Conservation (phyloP, 1,284 basidiomycete genomes). For the Stereum hirsutum region DNA sequence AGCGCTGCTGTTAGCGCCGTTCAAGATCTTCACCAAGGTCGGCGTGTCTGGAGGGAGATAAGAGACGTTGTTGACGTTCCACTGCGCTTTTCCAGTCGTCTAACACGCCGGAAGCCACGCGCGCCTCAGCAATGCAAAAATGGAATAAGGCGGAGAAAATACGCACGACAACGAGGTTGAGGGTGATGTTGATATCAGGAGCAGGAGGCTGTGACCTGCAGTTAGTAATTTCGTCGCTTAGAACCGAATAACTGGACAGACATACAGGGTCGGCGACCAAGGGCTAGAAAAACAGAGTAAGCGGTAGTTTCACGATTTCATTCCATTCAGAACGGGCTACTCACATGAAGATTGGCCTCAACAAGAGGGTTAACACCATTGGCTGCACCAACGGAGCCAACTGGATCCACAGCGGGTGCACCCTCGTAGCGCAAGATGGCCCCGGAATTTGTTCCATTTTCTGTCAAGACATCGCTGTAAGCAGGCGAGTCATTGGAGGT, state of each 20-base stretch:
- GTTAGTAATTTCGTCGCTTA: not conserved
- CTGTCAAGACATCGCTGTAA: not conserved
- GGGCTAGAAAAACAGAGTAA: not conserved
- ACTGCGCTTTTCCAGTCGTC: not conserved
- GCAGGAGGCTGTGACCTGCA: not conserved
- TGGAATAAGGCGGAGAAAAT: not conserved
- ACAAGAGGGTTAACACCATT: not conserved
- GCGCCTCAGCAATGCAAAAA: too few species aligned
- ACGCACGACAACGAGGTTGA: not conserved
- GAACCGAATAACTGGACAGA: not conserved
- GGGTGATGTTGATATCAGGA: not conserved
- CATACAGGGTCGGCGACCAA: not conserved
- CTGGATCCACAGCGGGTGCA: not conserved
- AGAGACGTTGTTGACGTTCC: not conserved
- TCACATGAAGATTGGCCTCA: not conserved
- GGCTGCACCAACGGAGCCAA: not conserved
- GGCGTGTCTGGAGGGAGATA: not conserved
- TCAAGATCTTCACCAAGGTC: not conserved
- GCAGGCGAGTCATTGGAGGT: not conserved
- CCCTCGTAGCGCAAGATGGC: not conserved
- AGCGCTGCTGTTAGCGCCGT: not conserved
- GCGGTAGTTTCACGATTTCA: not conserved
- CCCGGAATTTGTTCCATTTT: not conserved
- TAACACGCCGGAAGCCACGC: too few species aligned
- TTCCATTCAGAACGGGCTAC: too few species aligned